Percentiles rank a stretch among this genome's conserved stretches.
Evolutionary conservation across 1,139 yeast genomes (phyloP).

Genomic region (Pneumocystis carinii): DNA sequence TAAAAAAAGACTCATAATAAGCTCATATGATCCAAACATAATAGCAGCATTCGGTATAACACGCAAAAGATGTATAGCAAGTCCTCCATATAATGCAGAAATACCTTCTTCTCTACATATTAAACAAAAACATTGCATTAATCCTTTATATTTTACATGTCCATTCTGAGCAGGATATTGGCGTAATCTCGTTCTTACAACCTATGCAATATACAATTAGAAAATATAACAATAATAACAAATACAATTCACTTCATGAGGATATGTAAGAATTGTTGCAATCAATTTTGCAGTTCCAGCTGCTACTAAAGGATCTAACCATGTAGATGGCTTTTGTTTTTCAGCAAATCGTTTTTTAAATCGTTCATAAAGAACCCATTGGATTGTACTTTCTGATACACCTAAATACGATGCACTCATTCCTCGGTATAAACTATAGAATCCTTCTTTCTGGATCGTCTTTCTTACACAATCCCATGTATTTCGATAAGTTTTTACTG

Average conservation of each 20-base stretch:
- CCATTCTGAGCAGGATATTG: slow-evolving; percentile 84
- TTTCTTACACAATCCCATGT: slow-evolving; percentile 72
- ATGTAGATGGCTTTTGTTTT: slow-evolving; percentile 62
- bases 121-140: slow-evolving; percentile 69
- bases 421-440: slow-evolving; percentile 69
- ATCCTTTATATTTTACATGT: slow-evolving; percentile 72
- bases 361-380: slow-evolving; percentile 94
- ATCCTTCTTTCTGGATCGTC: slow-evolving; percentile 62
- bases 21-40: slow-evolving; percentile 99
- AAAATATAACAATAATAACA: too few relatives aligned
- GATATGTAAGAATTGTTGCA: slow-evolving; percentile 86
- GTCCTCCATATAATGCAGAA: slow-evolving; percentile 88
- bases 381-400: slow-evolving; percentile 81
- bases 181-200: slow-evolving; percentile 66
- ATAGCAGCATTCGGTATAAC: slow-evolving; percentile 96
- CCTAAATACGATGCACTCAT: slow-evolving; percentile 89
- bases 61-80: slow-evolving; percentile 89
- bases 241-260: slow-evolving; percentile 70
- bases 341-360: slow-evolving; percentile 61
- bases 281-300: slow-evolving; percentile 93
- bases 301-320: slow-evolving; percentile 95
- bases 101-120: slow-evolving; percentile 84
- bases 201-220: neutral
- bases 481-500: slow-evolving; percentile 51
- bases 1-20: slow-evolving; percentile 29